Conservation (phyloP, 192 early-diverging fungal genomes). For the Linderina pennispora region DNA sequence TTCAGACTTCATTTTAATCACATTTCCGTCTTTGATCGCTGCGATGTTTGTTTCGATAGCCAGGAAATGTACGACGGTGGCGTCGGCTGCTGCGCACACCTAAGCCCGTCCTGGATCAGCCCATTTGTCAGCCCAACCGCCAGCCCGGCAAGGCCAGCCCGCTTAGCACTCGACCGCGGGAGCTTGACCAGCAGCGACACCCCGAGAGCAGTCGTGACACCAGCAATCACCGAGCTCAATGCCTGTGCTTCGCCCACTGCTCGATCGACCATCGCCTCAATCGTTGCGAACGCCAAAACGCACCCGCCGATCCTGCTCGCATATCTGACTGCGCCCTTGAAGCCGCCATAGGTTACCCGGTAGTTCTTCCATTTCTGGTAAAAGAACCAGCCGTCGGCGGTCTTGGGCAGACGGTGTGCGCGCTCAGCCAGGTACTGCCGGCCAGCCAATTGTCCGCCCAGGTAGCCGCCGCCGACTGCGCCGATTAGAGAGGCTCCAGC, state of each 20-base stretch:
- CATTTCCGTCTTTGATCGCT: not conserved
- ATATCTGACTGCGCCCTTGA: conserved; percentile 48
- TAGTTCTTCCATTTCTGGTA: conserved; percentile 92
- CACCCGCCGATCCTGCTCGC: conserved; percentile 53
- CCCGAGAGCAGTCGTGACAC: conserved; percentile 51
- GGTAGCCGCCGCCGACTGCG: conserved; percentile 49
- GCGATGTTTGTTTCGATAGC: no score
- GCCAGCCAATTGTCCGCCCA: conserved; percentile 61
- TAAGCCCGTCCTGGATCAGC: conserved; percentile 51
- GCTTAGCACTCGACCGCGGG: conserved; percentile 53
- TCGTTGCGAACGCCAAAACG: conserved; percentile 52
- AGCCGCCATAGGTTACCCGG: conserved; percentile 50
- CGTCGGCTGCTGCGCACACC: conserved; percentile 6
- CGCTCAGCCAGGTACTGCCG: conserved; percentile 86
- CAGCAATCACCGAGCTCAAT: conserved; percentile 58
- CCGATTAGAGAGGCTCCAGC: conserved; percentile 7
- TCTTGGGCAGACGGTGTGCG: conserved; percentile 77
- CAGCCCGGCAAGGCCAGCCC: conserved; percentile 54
- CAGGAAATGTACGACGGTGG: conserved; percentile 29
- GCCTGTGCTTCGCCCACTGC: conserved; percentile 59
- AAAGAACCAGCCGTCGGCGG: conserved; percentile 82
- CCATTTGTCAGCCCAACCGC: conserved; percentile 56
- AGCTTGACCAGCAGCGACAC: conserved; percentile 55
- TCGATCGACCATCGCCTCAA: conserved; percentile 62
- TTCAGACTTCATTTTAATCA: no score